Evolutionary conservation across 805 yeast species (phyloP), one percentile per base, ranked within the genome.

Genomic region (Teunomyces atbi): DNA sequence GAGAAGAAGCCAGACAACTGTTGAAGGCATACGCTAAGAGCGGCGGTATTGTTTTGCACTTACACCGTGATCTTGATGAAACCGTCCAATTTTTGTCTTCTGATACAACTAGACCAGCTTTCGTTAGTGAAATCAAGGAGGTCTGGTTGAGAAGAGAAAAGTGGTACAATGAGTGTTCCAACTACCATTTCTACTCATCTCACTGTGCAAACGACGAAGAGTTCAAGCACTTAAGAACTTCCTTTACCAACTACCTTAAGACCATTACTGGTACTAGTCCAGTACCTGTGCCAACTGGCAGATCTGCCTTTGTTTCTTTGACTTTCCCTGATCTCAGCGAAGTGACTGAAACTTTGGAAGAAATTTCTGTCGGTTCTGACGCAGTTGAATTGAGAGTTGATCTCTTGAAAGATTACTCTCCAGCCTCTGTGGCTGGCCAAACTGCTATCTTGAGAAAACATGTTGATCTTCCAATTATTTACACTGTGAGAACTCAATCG

Each of bases 21-120:
- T 73, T 94, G 62, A 76, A 82, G 55, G 61, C 72, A 6, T 86
- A 82, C 62, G 58, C 64, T 34, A 57, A 68, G 18, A 52, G 65
- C 11, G 87, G 86, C 20, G 96, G 96, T 33, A 77, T 87, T 52
- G 98, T 94, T 10, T 73, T 94, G 45, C 97, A 94, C 58, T 75
- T 94, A 48, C 97, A 92, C 64, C 84, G 99, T 54, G 87, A 88
- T 57, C 78, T 92, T 50, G 83, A 82, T 47, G 86, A 88, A 54
- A 89, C 96, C 26, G 81, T 90, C 33, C 72, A 75, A 7, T 89
- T 88, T 64, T 76, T 94, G 53, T 77, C 78, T 12, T 65, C 82
- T 45, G 99, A 94, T 65, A 81, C 86, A 41, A 75, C 90, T 0
- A 79, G 99, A 61, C 99, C 99, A 12, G 87, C 96, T 1, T 91